These are phyloP conservation scores for Aureobasidium uvarum DNA, from an alignment of 2,329 filamentous ascomycete species.

Conservation along the genomic window DNA sequence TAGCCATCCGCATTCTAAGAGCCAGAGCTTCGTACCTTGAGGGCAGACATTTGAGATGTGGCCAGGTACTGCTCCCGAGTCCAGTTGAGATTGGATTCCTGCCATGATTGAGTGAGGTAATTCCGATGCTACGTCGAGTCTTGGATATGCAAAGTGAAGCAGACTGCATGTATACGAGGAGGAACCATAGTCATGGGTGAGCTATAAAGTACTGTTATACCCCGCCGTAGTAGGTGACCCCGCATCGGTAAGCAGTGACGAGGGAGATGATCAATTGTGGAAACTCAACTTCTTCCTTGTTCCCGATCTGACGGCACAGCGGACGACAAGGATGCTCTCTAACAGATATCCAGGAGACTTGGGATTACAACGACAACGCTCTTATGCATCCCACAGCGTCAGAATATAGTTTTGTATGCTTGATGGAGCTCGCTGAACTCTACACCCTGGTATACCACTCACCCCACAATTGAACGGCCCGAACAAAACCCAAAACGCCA, in stretches of 20 bases:
- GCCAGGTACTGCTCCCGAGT: conserved; percentile 37
- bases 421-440: not conserved
- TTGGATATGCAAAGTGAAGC: not conserved
- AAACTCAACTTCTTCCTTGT: conserved; percentile 12
- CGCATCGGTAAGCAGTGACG: conserved; percentile 1
- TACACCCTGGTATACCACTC: not conserved
- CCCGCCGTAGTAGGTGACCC: not conserved
- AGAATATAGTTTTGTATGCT: not conserved
- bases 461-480: not conserved
- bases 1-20: conserved; percentile 48
- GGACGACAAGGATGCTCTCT: not conserved
- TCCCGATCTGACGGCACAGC: not conserved
- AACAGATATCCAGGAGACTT: too few species aligned
- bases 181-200: not conserved
- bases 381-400: not conserved
- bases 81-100: conserved; percentile 36
- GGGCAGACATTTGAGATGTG: conserved; percentile 43
- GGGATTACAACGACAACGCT: not conserved
- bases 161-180: not conserved
- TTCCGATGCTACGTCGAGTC: not conserved
- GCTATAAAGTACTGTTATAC: not conserved
- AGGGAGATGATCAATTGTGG: conserved; percentile 1
- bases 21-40: conserved; percentile 49
- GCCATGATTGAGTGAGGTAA: conserved; percentile 16
- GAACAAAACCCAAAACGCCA: not conserved